Base-by-base conservation (phyloP, 2,329 filamentous ascomycete genomes). In the Albifimbria verrucaria region DNA sequence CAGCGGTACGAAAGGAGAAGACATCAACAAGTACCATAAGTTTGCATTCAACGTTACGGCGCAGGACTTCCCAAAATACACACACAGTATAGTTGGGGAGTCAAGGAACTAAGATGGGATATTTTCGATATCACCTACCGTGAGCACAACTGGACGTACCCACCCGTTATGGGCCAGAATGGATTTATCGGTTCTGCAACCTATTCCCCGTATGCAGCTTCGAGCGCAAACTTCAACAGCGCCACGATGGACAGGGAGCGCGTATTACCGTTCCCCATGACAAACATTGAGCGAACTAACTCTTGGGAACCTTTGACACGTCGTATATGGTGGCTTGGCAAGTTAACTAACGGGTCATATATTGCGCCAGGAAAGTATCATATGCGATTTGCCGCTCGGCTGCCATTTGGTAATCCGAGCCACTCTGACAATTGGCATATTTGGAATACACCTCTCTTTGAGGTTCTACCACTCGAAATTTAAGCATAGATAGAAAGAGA, bases 1-100 rank as follows among this genome's bases (percentile, higher is more conserved):
- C 7, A 47, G 41, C 26, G 21, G 43, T 26, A 17, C 43, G 6
- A 12, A 20, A 48, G 26, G 25, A 26, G 50, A 51, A 7, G 11
- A 20, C 22, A 36, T 81, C n/a, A 74, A 80, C 4, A 85, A 86
- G 60, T 85, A 85, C 64, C 81, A 84, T 57, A 78, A 83, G 4
- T 86, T 81, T 57, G 83, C 84, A 0, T 73, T 88, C 23, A 86
- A 85, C 58, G 85, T 84, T 1, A 83, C 78, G 45, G 41, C 58
- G 4, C 59, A 61, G 18, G 59, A 61, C 32, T 61, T 59, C 44
- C 58, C 56, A 2, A 60, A 59, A 36, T 61, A 9, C 36, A 42
- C 7, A 21, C 48, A 1, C 52, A 50, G 28, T 45, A 52, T 48
- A 50, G 48, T 7, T 59, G 56, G 52, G 57, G 56, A 46, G 51